Evolutionary conservation across 345 rosid genomes (phyloP), one percentile per base, ranked within the genome.

Genomic region (Sisymbrium irio): DNA sequence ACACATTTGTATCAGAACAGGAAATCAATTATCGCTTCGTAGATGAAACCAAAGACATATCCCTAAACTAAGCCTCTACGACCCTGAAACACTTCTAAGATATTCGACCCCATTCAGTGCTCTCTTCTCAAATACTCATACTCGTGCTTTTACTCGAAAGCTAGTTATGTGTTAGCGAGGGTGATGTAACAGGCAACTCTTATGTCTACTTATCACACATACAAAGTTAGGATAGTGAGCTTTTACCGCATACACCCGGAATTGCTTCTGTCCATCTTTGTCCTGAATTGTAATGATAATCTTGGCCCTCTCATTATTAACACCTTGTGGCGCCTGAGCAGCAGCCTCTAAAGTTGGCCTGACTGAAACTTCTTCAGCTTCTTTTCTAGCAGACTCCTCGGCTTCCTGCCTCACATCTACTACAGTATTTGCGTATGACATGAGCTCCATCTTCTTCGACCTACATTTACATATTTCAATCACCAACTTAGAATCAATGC

Each of bases 381-480:
- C 77, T 71, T 69, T 76, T 65, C 62, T 83, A 10, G 71, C 78
- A 75, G 93, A 73, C 47, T 80, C 87, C 35, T 77, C 67, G 9
- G 59, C 62, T 39, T 79, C 88, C 78, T 46, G 81, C 80, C 86
- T 67, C 62, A 86, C 80, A 73, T 78, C 82, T 49, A 74, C 67
- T 7, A 87, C 89, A 58, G 84, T 79, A 66, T 82, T 82, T 8
- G 94, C 80, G 74, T 83, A 75, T 9, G 88, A 79, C 76, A 81
- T 65, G 51, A 94, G 79, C 84, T 94, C 97, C 80, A 88, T 85
- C 78, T 80, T 91, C 84, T 77, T 88, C 72, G 83, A 63, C 85
- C 97, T 94, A 79, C 63, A 77, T 2, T 40, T 40, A 45, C 53
- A 65, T 35, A 64, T 60, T 18, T 13, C 50, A 66, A 6, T 28